These are phyloP conservation scores for Tulasnella sp. DNA, from an alignment of 768 basidiomycete genomes.

Conservation along the genomic window DNA sequence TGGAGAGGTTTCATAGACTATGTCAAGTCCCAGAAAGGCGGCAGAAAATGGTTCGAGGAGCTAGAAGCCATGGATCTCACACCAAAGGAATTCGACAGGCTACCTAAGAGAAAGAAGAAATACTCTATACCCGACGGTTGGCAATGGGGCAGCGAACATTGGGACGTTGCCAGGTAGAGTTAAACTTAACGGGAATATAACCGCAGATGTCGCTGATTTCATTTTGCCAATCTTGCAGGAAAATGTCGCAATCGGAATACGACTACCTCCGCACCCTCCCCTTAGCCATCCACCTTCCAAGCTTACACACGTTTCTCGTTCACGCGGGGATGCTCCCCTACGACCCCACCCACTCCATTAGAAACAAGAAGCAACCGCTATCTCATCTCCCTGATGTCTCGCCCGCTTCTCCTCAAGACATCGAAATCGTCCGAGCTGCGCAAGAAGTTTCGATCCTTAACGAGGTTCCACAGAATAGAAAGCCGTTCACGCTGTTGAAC, in stretches of 20 bases:
- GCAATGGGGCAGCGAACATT: constrained; percentile 70
- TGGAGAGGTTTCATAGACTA: constrained; percentile 85
- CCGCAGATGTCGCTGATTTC: constrained; percentile 31
- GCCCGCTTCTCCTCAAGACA: not conserved
- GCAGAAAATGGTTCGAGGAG: constrained; percentile 50
- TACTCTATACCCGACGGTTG: constrained; percentile 54
- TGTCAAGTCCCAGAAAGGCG: constrained; percentile 44
- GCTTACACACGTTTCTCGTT: constrained; percentile 65
- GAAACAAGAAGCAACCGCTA: constrained; percentile 59
- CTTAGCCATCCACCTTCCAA: constrained; percentile 63
- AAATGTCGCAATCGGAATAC: constrained; percentile 54
- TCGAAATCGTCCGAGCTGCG: constrained; percentile 39
- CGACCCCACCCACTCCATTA: constrained; percentile 49
- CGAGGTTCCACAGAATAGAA: constrained; percentile 64
- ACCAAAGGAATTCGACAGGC: constrained; percentile 27
- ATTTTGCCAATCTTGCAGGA: constrained; percentile 29
- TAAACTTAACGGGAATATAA: constrained; percentile 31
- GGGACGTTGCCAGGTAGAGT: constrained; percentile 49
- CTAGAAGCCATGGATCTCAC: constrained; percentile 31
- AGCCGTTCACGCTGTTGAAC: constrained; percentile 71
- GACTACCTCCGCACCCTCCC: constrained; percentile 71
- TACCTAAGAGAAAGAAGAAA: constrained; percentile 32
- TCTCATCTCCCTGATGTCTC: constrained; percentile 44
- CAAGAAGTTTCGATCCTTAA: constrained; percentile 65
- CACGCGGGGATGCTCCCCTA: constrained; percentile 77